Base-by-base conservation (phyloP, 768 basidiomycete genomes). In the Pholiota conissans region DNA sequence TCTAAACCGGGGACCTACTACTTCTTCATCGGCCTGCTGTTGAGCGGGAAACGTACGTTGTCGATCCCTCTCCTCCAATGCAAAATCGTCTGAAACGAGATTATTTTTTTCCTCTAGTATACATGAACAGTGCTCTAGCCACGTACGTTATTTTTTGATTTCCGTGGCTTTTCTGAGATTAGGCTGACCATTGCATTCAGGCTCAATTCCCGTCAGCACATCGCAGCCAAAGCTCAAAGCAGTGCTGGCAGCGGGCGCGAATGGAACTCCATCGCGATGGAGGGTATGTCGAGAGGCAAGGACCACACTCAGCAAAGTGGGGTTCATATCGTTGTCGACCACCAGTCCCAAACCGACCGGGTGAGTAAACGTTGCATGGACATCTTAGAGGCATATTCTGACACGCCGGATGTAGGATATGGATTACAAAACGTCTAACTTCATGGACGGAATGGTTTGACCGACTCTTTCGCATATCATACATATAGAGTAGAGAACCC, bases 11-110 rank as follows among this genome's bases (percentile, higher is more conserved):
- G 54, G 11, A 67, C 59, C 3, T 65, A 64, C 37, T 67, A 62
- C 30, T 67, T 63, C 48, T 67, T 63, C 42, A 47, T 67, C n/a
- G 66, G 63, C n/a, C 48, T 65, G 7, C 50, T 63, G 2, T 35
- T 59, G 16, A 67, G 64, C 26, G 60, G 63, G 20, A 67, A 67
- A 61, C 48, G 66, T 67, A 27, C 16, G 54, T 7, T 50, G 35
- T 40, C 11, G 5, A 28, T 27, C 20, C 39, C 37, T 22, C 27
- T 35, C 39, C 4, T 20, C n/a, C 13, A 6, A 32, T 16, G 22
- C 24, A 14, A 8, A 11, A 46, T 45, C 50, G 10, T n/a, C 22
- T 24, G n/a, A 3, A 1, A 10, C 14, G 2, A 18, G 24, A 16
- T 8, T 46, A 2, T 7, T 28, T 11, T 20, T 30, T 28, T 11